Conservation (phyloP, 2,329 filamentous ascomycete genomes). For the Talaromyces albobiverticillius region DNA sequence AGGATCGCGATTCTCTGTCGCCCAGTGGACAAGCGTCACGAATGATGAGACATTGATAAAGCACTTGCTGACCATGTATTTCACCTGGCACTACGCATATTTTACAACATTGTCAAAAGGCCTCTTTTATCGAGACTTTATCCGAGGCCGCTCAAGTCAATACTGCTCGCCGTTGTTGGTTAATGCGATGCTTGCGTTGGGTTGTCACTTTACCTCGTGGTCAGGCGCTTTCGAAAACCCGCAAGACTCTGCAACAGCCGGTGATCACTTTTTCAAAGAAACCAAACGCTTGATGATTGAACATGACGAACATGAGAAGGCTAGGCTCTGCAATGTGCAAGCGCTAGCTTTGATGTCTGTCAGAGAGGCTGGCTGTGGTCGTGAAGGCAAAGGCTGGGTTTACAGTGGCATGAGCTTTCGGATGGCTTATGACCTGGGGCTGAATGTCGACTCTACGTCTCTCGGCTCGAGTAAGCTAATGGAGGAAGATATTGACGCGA, state of each 20-base stretch:
- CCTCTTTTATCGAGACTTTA: conserved; percentile 83
- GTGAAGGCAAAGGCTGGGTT: conserved; percentile 95
- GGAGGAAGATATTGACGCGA: conserved; percentile 82
- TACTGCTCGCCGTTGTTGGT: conserved; percentile 90
- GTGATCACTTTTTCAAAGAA: conserved; percentile 94
- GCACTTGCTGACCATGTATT: conserved; percentile 95
- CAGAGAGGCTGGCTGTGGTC: conserved; percentile 86
- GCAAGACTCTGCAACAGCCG: conserved; percentile 78
- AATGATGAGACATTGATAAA: conserved; percentile 73
- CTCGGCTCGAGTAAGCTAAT: conserved; percentile 63
- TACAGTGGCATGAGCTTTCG: conserved; percentile 98
- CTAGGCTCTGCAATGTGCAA: conserved; percentile 84
- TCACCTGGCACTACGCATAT: conserved; percentile 95
- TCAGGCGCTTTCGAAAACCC: conserved; percentile 68
- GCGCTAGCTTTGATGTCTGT: conserved; percentile 95
- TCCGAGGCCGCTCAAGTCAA: conserved; percentile 64
- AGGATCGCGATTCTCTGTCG: conserved; percentile 65
- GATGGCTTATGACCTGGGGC: conserved; percentile 90
- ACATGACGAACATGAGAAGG: conserved; percentile 89
- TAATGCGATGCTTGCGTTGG: conserved; percentile 88
- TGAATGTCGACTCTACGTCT: conserved; percentile 77
- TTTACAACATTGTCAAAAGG: conserved; percentile 87
- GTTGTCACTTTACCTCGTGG: conserved; percentile 85
- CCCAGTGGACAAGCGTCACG: conserved; percentile 85
- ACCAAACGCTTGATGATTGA: conserved; percentile 86